Conservation (phyloP, 192 early-diverging fungal genomes). For the Pilaira anomala region DNA sequence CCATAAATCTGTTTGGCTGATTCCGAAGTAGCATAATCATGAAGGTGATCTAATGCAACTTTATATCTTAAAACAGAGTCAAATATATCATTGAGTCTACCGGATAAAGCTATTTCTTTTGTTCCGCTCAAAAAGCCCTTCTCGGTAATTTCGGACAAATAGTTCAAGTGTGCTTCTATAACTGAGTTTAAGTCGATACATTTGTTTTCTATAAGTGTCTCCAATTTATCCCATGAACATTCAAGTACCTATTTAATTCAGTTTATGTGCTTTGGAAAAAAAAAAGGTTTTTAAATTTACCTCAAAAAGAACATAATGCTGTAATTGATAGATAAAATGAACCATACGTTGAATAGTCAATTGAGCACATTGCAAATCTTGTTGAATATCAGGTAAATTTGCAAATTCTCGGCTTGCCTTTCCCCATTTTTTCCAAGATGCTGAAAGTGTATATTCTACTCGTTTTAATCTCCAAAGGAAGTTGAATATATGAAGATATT, state of each 20-base stretch:
- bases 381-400: conserved; percentile 46
- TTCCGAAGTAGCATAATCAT: conserved; percentile 43
- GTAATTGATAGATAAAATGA: conserved; percentile 91
- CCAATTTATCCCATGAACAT: conserved; percentile 83
- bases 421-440: conserved; percentile 76
- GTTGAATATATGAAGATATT: conserved; percentile 79
- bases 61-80: conserved; percentile 64
- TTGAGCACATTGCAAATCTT: conserved; percentile 65
- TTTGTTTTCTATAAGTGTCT: conserved; percentile 49
- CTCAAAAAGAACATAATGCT: conserved; percentile 92
- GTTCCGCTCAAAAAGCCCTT: conserved; percentile 55
- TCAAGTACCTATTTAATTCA: conserved; percentile 62
- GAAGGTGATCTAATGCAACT: conserved; percentile 43
- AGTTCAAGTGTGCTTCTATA: conserved; percentile 76
- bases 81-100: conserved; percentile 55
- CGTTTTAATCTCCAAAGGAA: conserved; percentile 91
- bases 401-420: conserved; percentile 56
- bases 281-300: conserved; percentile 44
- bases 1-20: conserved; percentile 23
- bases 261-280: background rate
- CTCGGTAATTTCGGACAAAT: conserved; percentile 64
- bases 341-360: conserved; percentile 83
- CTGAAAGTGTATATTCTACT: conserved; percentile 72
- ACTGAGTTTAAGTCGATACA: conserved; percentile 76
- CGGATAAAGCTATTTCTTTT: conserved; percentile 34